Conservation (phyloP, 331 rosid genomes). For the Dryas integrifolia region DNA sequence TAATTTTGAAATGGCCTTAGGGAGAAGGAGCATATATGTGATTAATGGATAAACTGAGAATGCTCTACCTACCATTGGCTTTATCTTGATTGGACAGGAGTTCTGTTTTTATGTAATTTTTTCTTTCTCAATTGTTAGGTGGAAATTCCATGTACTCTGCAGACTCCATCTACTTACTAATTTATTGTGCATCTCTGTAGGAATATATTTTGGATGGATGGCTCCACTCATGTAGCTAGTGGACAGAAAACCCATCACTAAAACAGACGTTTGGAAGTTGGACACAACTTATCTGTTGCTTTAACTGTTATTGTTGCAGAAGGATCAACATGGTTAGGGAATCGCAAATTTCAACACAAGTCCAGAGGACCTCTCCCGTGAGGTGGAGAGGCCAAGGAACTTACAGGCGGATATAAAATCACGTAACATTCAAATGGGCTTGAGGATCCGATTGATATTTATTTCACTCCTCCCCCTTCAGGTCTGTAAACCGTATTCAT, state of each 20-base stretch:
- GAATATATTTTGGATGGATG: slow-evolving; percentile 76
- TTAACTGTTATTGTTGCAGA: too few relatives aligned
- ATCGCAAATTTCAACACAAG: too few relatives aligned
- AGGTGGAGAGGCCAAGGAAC: slow-evolving; percentile 57
- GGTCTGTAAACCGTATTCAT: slow-evolving; percentile 39
- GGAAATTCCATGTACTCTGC: background rate
- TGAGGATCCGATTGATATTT: slow-evolving; percentile 85
- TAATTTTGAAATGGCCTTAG: background rate
- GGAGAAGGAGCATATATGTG: background rate
- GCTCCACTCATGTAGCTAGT: slow-evolving; percentile 82
- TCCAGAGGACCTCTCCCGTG: too few relatives aligned
- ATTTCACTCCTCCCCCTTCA: slow-evolving; percentile 86
- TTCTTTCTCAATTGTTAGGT: background rate
- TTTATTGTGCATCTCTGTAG: slow-evolving; percentile 37
- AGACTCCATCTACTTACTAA: slow-evolving; percentile 6
- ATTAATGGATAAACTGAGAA: background rate
- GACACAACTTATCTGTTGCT: slow-evolving; percentile 31
- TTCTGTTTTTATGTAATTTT: background rate
- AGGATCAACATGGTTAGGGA: too few relatives aligned
- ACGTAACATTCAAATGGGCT: slow-evolving; percentile 80
- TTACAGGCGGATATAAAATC: slow-evolving; percentile 85
- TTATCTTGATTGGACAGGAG: background rate
- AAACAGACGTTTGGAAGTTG: slow-evolving; percentile 84
- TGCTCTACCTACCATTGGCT: background rate
- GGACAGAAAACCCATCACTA: slow-evolving; percentile 65